Base-by-base conservation (phyloP, 2,329 filamentous ascomycete genomes). In the Paecilomyces dactylethromorphus region DNA sequence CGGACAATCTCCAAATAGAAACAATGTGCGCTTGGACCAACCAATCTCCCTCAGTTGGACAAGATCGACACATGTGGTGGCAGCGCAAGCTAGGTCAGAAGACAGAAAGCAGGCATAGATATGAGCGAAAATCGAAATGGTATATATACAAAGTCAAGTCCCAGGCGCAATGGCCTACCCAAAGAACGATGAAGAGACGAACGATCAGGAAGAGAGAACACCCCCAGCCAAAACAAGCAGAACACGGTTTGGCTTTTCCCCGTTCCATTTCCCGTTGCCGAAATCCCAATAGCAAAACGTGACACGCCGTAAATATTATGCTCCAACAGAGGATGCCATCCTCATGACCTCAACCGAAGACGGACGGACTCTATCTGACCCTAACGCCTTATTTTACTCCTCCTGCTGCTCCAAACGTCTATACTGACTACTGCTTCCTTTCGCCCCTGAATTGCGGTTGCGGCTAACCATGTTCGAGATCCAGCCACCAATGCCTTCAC, bases 401-500 rank as follows among this genome's bases (percentile, higher is more conserved):
- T 80, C 78, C n/a, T 77, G 76, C 63, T 81, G 79, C 54, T 75
- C 77, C 59, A 81, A 63, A 54, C 73, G 71, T 65, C 75, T 71
- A 70, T 79, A 79, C 60, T 76, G 71, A 66, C 74, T 69, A 65
- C 74, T 69, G 56, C 69, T 66, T 52, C 71, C 73, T 39, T 77
- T 76, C 26, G 76, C 75, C 8, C 63, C 65, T 4, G 68, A 63
- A 26, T 65, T 65, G 49, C 68, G 71, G 77, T 82, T 62, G 69
- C 81, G 79, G 66, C 79, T 83, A 45, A 89, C 83, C 74, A 90
- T 83, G 50, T 84, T 84, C 52, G 82, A 85, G 64, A 90, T 88
- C 87, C 87, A 90, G 13, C 86, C 85, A 15, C 85, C 85, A 57
- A 89, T 75, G 3, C 87, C 86, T 66, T 88, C 84, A 15, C 70